Evolutionary conservation across 768 basidiomycete genomes (phyloP).

Genomic region (Tylopilus subfusipes): DNA sequence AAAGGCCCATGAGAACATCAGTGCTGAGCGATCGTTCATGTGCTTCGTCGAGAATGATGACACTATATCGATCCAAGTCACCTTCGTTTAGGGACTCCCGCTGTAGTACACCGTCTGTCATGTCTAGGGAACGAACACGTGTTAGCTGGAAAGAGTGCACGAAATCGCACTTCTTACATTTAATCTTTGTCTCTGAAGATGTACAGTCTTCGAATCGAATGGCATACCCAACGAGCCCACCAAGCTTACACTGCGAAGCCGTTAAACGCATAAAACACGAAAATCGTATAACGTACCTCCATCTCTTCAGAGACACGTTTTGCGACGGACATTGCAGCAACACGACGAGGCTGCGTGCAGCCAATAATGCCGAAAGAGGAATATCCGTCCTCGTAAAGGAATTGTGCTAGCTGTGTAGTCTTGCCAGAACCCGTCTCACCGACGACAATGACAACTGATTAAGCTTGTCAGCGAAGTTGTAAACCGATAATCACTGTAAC

Average conservation of each 20-base stretch:
- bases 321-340: slow-evolving; percentile 99
- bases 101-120: slow-evolving; percentile 99
- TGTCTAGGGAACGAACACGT: slow-evolving; percentile 50
- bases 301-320: slow-evolving; percentile 99
- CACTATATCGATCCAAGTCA: slow-evolving; percentile 94
- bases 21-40: slow-evolving; percentile 97
- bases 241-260: slow-evolving; percentile 71
- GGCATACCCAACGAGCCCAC: slow-evolving; percentile 89
- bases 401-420: slow-evolving; percentile 94
- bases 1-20: slow-evolving; percentile 95
- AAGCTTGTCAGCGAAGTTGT: background rate
- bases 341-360: slow-evolving; percentile 97
- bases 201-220: slow-evolving; percentile 99
- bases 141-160: background rate
- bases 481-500: background rate
- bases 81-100: slow-evolving; percentile 98
- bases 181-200: slow-evolving; percentile 89
- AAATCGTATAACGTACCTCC: slow-evolving; percentile 52
- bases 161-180: slow-evolving; percentile 65
- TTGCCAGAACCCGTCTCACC: slow-evolving; percentile 99
- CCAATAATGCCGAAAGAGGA: slow-evolving; percentile 86
- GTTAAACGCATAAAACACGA: background rate
- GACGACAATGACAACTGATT: slow-evolving; percentile 83
- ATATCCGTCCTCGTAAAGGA: slow-evolving; percentile 96
- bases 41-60: slow-evolving; percentile 98